Evolutionary conservation across 306 rosid species (phyloP).

Genomic region (Prosopis cineraria): DNA sequence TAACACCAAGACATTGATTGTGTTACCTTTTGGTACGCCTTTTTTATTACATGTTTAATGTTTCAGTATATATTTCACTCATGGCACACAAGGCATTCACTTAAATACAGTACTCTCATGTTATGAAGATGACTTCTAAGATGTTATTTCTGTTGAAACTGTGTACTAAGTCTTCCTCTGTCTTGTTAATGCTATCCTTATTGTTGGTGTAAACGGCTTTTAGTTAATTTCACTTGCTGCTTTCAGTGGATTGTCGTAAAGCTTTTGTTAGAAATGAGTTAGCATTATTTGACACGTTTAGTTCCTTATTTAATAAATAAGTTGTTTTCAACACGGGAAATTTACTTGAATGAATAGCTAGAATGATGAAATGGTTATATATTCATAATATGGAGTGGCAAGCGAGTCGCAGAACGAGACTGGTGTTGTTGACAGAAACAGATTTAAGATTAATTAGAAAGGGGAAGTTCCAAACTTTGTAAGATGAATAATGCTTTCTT

Average conservation of each 20-base stretch:
- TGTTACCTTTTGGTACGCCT: neutral
- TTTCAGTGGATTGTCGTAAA: neutral
- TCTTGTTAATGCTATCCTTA: conserved; percentile 8
- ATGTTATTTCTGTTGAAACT: neutral
- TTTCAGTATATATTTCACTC: neutral
- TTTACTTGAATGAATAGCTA: neutral
- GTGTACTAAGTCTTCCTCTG: neutral
- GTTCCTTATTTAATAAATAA: neutral
- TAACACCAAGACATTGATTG: neutral
- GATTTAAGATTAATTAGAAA: neutral
- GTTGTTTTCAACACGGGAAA: neutral
- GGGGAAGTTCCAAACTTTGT: neutral
- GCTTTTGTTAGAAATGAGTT: neutral
- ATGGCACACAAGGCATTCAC: neutral
- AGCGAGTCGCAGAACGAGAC: neutral
- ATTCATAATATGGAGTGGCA: neutral
- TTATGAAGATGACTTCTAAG: no score
- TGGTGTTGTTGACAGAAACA: neutral
- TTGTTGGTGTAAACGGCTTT: neutral
- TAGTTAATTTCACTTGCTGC: neutral
- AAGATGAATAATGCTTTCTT: neutral
- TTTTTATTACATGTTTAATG: neutral
- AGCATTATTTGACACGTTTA: neutral
- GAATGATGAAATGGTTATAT: neutral
- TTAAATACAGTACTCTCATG: neutral